Conservation (phyloP, 2,329 filamentous ascomycete species). For the Orbilia ellipsospora region DNA sequence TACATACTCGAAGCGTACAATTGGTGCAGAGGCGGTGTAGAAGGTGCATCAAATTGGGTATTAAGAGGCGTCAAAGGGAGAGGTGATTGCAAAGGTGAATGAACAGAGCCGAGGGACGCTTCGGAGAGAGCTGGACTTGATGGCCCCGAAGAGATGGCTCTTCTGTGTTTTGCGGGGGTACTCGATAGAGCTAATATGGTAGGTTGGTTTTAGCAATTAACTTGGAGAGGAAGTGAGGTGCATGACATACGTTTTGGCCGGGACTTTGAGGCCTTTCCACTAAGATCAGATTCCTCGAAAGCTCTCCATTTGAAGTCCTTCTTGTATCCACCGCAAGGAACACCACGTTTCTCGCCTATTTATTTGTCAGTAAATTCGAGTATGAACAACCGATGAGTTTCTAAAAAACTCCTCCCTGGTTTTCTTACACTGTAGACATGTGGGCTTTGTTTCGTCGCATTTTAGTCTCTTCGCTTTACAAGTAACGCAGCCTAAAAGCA, state of each 20-base stretch:
- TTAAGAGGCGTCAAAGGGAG: conserved; percentile 43
- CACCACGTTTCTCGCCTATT: conserved; percentile 68
- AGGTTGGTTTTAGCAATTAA: conserved; percentile 15
- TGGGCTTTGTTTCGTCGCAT: conserved; percentile 78
- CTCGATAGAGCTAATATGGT: conserved; percentile 30
- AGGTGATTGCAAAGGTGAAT: conserved; percentile 47
- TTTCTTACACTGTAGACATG: conserved; percentile 71
- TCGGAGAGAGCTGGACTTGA: conserved; percentile 50
- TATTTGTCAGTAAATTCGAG: conserved; percentile 4
- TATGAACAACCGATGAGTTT: not conserved
- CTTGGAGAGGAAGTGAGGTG: not conserved
- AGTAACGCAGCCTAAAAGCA: conserved; percentile 72
- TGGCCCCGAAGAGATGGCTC: conserved; percentile 32
- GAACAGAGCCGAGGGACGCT: conserved; percentile 42
- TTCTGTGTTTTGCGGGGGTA: conserved; percentile 28
- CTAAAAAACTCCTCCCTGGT: not conserved
- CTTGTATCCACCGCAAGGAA: conserved; percentile 76
- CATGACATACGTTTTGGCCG: conserved; percentile 58
- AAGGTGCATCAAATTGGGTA: conserved; percentile 49
- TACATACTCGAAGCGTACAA: conserved; percentile 44
- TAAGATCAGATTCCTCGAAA: conserved; percentile 73
- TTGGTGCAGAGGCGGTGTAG: conserved; percentile 46
- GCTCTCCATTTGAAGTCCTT: conserved; percentile 81
- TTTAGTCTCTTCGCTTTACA: conserved; percentile 79
- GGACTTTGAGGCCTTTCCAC: conserved; percentile 62